Evolutionary conservation across 108 stramenopile genomes (phyloP), one percentile per base, ranked within the genome.

Genomic region (Bacterosira constricta): DNA sequence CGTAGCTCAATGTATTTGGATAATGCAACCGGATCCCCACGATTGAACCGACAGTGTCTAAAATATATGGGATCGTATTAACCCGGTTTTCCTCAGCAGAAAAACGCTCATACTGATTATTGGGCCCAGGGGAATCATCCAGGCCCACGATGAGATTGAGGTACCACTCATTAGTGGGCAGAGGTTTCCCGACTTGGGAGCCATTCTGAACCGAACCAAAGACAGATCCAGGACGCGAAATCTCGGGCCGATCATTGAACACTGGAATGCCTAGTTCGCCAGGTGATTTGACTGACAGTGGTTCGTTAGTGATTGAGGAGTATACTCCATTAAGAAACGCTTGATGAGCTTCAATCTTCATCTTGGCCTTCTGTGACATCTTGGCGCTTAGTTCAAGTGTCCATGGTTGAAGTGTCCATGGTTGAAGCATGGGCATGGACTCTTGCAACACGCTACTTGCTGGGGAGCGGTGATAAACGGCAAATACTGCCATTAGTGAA

Each of bases 151-250:
- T 69, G 1, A 96, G 57, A 53, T 87, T 90, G 64, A 89, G 87
- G 63, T 88, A 93, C 92, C 95, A 93, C 37, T 82, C 73, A 73
- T 90, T 92, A 3, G 95, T 93, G 2, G 95, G 92, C 20, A 89
- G 49, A 2, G 90, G 62, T 12, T 57, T 42, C n/a, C 69, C 75
- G 15, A 53, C 27, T 35, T 63, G 18, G 15, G 67, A 9, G 25
- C 75, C 69, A 30, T 54, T 61, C 29, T 34, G 42, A 8, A 52
- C 52, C 20, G 35, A 32, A 17, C 61, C 67, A 70, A 69, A 77
- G 30, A 77, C 75, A 11, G 58, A 63, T 20, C 69, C 68, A 21
- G 75, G 75, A 23, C 34, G 61, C 13, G 68, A 77, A 52, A 27
- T n/a, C 23, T 31, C 26, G 0, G 75, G 75, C 35, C 75, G 47